Evolutionary conservation across 2,329 filamentous ascomycete species (phyloP).

Genomic region (Beauveria sp.): DNA sequence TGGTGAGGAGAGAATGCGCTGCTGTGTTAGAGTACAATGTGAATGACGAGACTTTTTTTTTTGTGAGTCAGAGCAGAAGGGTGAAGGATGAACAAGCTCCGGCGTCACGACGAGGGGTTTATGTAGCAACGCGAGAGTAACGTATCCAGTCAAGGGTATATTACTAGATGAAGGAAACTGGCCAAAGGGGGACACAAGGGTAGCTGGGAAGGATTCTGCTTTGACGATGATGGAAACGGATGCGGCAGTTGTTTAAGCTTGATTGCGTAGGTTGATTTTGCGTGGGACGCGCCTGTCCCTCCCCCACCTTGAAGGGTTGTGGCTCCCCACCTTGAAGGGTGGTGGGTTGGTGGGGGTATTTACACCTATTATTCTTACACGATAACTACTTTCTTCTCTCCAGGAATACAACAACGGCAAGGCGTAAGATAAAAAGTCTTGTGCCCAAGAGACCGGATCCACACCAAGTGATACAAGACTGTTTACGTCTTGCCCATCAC

Average conservation of each 20-base stretch:
- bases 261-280: background rate
- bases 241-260: conserved; percentile 10
- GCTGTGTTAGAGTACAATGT: conserved; percentile 1
- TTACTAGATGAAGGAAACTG: conserved; percentile 10
- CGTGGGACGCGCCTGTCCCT: background rate
- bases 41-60: background rate
- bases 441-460: no score
- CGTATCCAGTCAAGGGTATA: conserved; percentile 8
- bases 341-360: background rate
- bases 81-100: background rate
- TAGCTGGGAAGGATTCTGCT: background rate
- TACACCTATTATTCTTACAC: no score
- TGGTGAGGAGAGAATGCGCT: conserved; percentile 22
- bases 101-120: conserved; percentile 9
- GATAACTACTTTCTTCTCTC: no score
- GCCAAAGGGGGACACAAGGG: background rate
- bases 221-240: background rate
- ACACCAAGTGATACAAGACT: no score
- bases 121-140: conserved; percentile 9
- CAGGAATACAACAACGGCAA: no score
- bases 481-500: no score
- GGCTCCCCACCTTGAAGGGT: conserved; percentile 10
- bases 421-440: no score
- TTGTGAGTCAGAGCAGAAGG: background rate
- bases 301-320: no score